A percentile compares a stretch with the other conserved stretches of the same genome.
Conservation (phyloP, 306 rosid genomes). For the Citrullus colocynthis region DNA sequence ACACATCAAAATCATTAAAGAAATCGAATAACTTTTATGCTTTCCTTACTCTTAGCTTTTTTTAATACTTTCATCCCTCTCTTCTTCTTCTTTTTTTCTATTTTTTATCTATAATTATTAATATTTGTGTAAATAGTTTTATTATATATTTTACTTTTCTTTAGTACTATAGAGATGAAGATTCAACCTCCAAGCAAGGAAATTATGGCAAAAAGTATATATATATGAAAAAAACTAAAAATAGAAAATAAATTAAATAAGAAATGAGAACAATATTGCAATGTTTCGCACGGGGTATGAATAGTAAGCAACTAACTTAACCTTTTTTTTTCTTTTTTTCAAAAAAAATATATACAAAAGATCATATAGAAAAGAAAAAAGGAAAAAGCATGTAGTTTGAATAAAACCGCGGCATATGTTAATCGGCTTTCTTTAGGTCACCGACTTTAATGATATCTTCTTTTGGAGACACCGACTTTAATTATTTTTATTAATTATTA, state of each 20-base stretch:
- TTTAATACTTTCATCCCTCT: not conserved
- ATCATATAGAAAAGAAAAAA: too few species aligned
- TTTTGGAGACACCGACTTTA: not conserved
- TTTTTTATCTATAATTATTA: too few species aligned
- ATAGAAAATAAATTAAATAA: not conserved
- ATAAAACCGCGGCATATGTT: not conserved
- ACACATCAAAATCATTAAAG: too few species aligned
- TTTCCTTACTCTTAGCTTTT: not conserved
- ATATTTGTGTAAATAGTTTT: not conserved
- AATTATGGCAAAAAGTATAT: too few species aligned
- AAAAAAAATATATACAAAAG: too few species aligned
- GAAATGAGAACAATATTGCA: too few species aligned
- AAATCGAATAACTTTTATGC: not conserved
- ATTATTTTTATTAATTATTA: not conserved
- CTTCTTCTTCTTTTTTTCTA: not conserved
- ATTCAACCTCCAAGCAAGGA: too few species aligned
- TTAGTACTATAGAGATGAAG: too few species aligned
- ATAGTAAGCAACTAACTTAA: too few species aligned
- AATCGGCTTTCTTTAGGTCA: not conserved
- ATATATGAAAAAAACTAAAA: not conserved
- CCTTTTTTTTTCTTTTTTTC: too few species aligned
- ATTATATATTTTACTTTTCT: not conserved
- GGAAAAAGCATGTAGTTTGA: not conserved
- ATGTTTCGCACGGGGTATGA: too few species aligned
- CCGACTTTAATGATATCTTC: not conserved